Conservation (phyloP, 2,329 filamentous ascomycete genomes). For the Cryphonectria carpinicola region DNA sequence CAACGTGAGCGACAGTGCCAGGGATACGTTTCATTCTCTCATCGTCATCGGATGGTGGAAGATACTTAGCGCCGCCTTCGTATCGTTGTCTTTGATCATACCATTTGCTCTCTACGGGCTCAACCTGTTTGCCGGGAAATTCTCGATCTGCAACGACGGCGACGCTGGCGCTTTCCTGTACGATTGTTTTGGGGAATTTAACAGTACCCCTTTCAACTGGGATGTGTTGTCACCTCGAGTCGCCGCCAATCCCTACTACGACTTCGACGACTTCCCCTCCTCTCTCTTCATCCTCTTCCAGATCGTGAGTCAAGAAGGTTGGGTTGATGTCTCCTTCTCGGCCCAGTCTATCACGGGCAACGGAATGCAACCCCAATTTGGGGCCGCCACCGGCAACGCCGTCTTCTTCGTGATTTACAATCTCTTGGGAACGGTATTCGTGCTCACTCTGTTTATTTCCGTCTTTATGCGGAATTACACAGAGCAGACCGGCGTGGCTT, state of each 20-base stretch:
- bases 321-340: constrained; percentile 89
- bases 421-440: constrained; percentile 91
- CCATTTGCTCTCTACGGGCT: constrained; percentile 96
- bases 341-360: constrained; percentile 80
- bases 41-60: constrained; percentile 96
- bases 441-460: constrained; percentile 95
- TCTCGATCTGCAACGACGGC: constrained; percentile 80
- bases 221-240: constrained; percentile 80
- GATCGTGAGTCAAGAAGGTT: constrained; percentile 98
- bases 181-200: constrained; percentile 85
- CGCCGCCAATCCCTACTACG: constrained; percentile 80
- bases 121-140: constrained; percentile 85
- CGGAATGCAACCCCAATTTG: constrained; percentile 72
- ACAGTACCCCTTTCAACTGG: constrained; percentile 80
- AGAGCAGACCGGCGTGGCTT: constrained; percentile 96
- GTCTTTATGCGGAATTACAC: constrained; percentile 99
- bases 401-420: constrained; percentile 97
- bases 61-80: constrained; percentile 86
- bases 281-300: constrained; percentile 97
- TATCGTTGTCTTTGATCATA: constrained; percentile 90
- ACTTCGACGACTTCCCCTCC: constrained; percentile 93
- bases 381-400: constrained; percentile 79
- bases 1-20: constrained; percentile 93
- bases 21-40: constrained; percentile 95
- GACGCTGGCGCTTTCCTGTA: constrained; percentile 61